Evolutionary conservation across 2,329 filamentous ascomycete species (phyloP), one percentile per base, ranked within the genome.

Genomic region (Phaeophleospora eucalypticola): DNA sequence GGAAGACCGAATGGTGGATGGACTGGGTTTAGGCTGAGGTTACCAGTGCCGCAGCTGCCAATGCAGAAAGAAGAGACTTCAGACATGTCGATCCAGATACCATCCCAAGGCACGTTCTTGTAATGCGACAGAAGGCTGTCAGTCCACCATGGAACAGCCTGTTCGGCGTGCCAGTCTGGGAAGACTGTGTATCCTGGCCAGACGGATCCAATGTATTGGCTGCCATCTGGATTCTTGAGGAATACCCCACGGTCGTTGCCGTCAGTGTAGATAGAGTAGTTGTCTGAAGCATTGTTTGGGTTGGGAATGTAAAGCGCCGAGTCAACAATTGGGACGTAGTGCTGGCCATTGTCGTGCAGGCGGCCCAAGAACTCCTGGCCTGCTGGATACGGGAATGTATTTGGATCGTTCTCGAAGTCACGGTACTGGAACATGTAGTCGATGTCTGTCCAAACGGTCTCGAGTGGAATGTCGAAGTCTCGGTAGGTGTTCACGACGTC

Each of bases 251-350:
- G 51, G 4, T 62, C 61, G 27, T 65, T 54, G 16, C 65, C 65
- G 36, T 61, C 57, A 9, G 58, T 62, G 48, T 68, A 68, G 33
- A 62, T 48, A 8, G 57, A 70, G 61, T 82, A 86, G 36, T 73
- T 74, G 64, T 89, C 86, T 32, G 73, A 80, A 1, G 73, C 71
- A 59, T 89, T 86, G n/a, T 79, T 69, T 0, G 83, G 83, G 56
- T 88, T 84, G 0, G 86, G 86, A 19, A 80, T 78, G 61, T 89
- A 89, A 46, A 86, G 84, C n/a, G 73, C 79, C 4, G 74, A 69
- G 58, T 83, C 80, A 2, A 83, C 74, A 45, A 83, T 83, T 0
- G 79, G 79, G 9, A 82, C 68, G 50, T 79, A 83, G 54, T 81
- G 77, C 50, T 78, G 78, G 21, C 76, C 73, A 51, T 72, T 71